Conservation (phyloP, 2,329 filamentous ascomycete species). For the Ceratocystis colombiana region DNA sequence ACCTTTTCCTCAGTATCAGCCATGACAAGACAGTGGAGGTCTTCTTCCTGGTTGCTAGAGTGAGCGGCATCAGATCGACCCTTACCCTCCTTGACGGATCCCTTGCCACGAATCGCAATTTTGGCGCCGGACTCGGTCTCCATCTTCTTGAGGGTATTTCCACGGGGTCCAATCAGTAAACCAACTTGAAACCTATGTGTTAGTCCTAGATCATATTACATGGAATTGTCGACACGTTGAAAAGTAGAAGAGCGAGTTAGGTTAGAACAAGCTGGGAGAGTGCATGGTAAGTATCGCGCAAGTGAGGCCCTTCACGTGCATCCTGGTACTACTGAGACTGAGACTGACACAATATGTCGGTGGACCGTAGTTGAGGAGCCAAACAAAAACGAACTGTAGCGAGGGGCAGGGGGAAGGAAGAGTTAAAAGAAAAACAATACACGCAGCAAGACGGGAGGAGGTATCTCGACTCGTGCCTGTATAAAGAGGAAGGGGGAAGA, state of each 20-base stretch:
- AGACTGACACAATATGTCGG: constrained; percentile 8
- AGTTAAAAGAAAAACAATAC: constrained; percentile 24
- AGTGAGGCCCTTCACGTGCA: constrained; percentile 17
- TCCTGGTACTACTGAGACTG: neutral
- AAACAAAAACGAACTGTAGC: constrained; percentile 31
- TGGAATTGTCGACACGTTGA: constrained; percentile 2
- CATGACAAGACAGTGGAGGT: constrained; percentile 98
- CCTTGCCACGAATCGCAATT: constrained; percentile 98
- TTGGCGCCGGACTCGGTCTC: constrained; percentile 94
- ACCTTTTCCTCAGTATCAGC: constrained; percentile 99
- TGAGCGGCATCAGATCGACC: constrained; percentile 97
- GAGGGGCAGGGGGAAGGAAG: neutral
- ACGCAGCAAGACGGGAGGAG: constrained; percentile 29
- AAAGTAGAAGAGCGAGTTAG: constrained; percentile 30
- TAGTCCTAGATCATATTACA: constrained; percentile 50
- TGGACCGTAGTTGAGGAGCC: constrained; percentile 17
- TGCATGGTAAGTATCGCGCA: constrained; percentile 22
- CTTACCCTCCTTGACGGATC: constrained; percentile 99
- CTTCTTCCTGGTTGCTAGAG: constrained; percentile 99
- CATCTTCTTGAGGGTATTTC: constrained; percentile 99
- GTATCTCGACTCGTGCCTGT: neutral
- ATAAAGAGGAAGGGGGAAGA: constrained; percentile 32
- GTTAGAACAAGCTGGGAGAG: constrained; percentile 34
- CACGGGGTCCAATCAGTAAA: constrained; percentile 99
- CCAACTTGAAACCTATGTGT: constrained; percentile 97